Conservation (phyloP, 306 rosid species). For the Lathyrus tuberosus region DNA sequence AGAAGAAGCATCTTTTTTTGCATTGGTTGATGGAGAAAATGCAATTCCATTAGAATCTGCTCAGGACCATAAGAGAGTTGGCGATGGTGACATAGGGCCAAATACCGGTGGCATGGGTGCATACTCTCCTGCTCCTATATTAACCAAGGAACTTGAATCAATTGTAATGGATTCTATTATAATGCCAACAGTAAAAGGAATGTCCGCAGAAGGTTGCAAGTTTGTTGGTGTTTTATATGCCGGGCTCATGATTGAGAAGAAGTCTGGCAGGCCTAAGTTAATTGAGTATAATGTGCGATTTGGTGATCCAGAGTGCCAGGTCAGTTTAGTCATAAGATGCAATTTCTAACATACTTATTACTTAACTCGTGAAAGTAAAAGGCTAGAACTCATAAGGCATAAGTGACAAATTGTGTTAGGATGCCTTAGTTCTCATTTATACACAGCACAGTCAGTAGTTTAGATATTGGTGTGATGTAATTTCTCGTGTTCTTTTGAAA, state of each 20-base stretch:
- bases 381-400: slow-evolving; percentile 8
- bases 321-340: slow-evolving; percentile 46
- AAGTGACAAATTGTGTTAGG: background rate
- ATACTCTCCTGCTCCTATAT: slow-evolving; percentile 86
- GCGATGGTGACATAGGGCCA: slow-evolving; percentile 93
- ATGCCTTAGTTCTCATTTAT: slow-evolving; percentile 17
- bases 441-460: slow-evolving; percentile 11
- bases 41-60: slow-evolving; percentile 97
- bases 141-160: slow-evolving; percentile 80
- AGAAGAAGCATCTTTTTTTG: slow-evolving; percentile 93
- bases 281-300: slow-evolving; percentile 96
- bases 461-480: background rate
- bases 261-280: slow-evolving; percentile 88
- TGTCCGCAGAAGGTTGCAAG: slow-evolving; percentile 87
- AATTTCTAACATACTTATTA: slow-evolving; percentile 11
- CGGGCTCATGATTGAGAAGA: slow-evolving; percentile 96
- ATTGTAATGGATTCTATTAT: slow-evolving; percentile 84
- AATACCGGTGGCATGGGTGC: slow-evolving; percentile 99
- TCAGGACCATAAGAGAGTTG: slow-evolving; percentile 96
- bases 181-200: slow-evolving; percentile 90
- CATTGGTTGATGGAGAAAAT: slow-evolving; percentile 91
- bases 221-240: slow-evolving; percentile 94
- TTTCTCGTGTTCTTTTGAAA: slow-evolving; percentile 10
- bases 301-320: slow-evolving; percentile 99
- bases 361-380: slow-evolving; percentile 1